These are phyloP conservation scores for Malus orientalis DNA, from an alignment of 306 rosid species.

Conservation along the genomic window DNA sequence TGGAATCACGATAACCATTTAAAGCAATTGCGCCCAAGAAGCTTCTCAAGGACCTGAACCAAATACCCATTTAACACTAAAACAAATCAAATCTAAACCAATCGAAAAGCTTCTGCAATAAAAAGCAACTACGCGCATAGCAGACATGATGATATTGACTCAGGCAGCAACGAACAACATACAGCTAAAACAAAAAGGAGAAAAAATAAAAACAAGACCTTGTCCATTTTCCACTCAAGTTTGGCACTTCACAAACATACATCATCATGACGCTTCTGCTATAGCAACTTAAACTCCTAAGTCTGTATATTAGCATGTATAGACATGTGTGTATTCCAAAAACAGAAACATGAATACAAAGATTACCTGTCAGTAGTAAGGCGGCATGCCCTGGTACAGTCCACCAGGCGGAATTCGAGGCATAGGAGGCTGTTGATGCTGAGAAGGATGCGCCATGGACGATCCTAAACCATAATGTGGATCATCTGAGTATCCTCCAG, in stretches of 20 bases:
- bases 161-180: not conserved
- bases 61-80: constrained; percentile 56
- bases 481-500: constrained; percentile 49
- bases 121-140: not conserved
- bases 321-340: not conserved
- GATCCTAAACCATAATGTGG: constrained; percentile 38
- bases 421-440: constrained; percentile 35
- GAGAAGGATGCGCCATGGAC: constrained; percentile 18
- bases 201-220: not conserved
- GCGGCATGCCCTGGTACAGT: constrained; percentile 53
- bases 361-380: constrained; percentile 60
- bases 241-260: not conserved
- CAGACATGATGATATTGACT: not conserved
- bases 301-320: not conserved
- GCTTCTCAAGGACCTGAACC: constrained; percentile 79
- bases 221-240: not conserved
- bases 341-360: not conserved
- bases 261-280: not conserved
- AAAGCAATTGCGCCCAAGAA: constrained; percentile 75
- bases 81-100: constrained; percentile 31
- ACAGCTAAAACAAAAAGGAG: not conserved
- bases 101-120: not conserved
- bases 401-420: constrained; percentile 70
- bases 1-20: constrained; percentile 78
- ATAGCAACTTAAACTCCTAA: not conserved